Base-by-base conservation (phyloP, 2,329 filamentous ascomycete genomes). In the Coniella lustricola region DNA sequence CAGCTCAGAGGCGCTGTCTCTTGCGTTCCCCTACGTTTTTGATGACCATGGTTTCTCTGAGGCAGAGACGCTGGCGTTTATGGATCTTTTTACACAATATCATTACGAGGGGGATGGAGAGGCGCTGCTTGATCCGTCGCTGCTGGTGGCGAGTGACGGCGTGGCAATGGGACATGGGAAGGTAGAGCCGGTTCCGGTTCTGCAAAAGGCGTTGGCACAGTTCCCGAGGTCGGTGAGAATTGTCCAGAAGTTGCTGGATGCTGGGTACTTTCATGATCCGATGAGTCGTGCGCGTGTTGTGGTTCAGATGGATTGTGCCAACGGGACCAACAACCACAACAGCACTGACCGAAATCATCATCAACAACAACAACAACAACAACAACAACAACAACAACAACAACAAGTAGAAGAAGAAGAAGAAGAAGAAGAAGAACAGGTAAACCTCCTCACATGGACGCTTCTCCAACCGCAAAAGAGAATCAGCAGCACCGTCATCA, bases 391-490 rank as follows among this genome's bases (percentile, higher is more conserved):
- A 29, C 25, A 10, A 29, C 25, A 29, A 29, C 10, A 29, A 29
- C 25, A 29, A 72, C n/a, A n/a, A n/a, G n/a, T n/a, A n/a, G n/a
- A n/a, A n/a, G n/a, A n/a, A n/a, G n/a, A 72, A 0, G 68, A 72
- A 10, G 51, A 72, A 0, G 69, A 73, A 2, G 73, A 76, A 32
- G 65, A 70, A 3, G 81, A 86, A 59, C 64, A 69, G 9, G 70
- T 81, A 38, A 77, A 76, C 2, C 65, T 82, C 2, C 64, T 85
- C 7, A 65, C 75, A 44, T 85, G 81, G 81, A 73, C 78, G 0
- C 67, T 85, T 44, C 64, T 77, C 7, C 79, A 84, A 53, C 77
- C 78, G 0, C 77, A 82, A 54, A 84, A 84, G 60, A 74, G 73
- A 52, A 71, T 84, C 44, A 82, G 78, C 60, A 78, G 75, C 31